phyloP scores from a whole-genome alignment of 2,329 filamentous ascomycete genomes.

The Ophiocordyceps camponoti-leonardi region DNA sequence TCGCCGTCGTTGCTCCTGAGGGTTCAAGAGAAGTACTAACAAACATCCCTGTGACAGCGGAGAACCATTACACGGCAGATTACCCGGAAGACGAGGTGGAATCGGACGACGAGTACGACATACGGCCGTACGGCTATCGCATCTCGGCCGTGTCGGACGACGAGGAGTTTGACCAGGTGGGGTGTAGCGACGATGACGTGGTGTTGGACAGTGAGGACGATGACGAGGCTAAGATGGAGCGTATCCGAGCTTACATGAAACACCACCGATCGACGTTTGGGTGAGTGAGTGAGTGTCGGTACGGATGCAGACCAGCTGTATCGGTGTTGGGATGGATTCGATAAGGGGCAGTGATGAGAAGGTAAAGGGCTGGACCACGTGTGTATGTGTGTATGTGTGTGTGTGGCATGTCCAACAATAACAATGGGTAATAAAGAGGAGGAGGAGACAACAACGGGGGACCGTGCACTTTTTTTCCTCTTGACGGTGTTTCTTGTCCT shows the following conservation, averaged over 20 bases:
- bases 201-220: slow-evolving; percentile 10
- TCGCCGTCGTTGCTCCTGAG: too few relatives aligned
- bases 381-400: too few relatives aligned
- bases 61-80: slow-evolving; percentile 64
- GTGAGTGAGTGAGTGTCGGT: too few relatives aligned
- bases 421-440: too few relatives aligned
- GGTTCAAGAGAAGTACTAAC: slow-evolving; percentile 2
- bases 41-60: slow-evolving; percentile 30
- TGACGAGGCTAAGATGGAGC: slow-evolving; percentile 18
- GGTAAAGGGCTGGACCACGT: too few relatives aligned
- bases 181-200: slow-evolving; percentile 21
- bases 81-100: slow-evolving; percentile 68
- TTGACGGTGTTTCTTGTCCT: too few relatives aligned
- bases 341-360: too few relatives aligned
- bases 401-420: too few relatives aligned
- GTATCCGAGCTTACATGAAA: slow-evolving; percentile 20
- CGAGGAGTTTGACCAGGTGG: slow-evolving; percentile 36
- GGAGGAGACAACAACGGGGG: too few relatives aligned
- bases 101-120: slow-evolving; percentile 38
- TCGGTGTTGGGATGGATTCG: too few relatives aligned
- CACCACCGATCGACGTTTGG: slow-evolving; percentile 9
- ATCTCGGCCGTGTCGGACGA: slow-evolving; percentile 35
- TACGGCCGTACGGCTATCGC: slow-evolving; percentile 36
- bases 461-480: too few relatives aligned
- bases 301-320: too few relatives aligned